These are phyloP conservation scores for Pyricularia sp. DNA, from an alignment of 2,329 filamentous ascomycete genomes.

Conservation along the genomic window DNA sequence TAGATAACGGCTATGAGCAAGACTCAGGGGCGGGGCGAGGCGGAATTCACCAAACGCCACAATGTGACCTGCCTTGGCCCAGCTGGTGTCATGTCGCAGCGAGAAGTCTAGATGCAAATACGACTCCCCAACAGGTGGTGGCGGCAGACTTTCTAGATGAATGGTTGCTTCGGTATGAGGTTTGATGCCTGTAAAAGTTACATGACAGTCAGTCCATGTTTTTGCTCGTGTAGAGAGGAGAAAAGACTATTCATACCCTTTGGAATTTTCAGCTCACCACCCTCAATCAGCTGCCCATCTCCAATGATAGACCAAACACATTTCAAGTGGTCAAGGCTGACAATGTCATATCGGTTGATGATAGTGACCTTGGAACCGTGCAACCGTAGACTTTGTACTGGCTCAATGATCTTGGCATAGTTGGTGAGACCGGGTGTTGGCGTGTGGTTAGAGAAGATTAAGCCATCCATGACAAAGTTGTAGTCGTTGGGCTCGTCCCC, in stretches of 20 bases:
- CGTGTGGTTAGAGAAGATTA: conserved; percentile 36
- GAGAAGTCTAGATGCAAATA: conserved; percentile 41
- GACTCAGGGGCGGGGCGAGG: conserved; percentile 20
- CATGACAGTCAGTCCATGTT: not conserved
- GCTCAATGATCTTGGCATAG: conserved; percentile 50
- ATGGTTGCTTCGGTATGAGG: conserved; percentile 30
- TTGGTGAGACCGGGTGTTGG: conserved; percentile 42
- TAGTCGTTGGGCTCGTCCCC: conserved; percentile 46
- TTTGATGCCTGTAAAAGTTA: conserved; percentile 23
- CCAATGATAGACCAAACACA: conserved; percentile 32
- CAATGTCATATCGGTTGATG: conserved; percentile 45
- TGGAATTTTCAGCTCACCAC: conserved; percentile 29
- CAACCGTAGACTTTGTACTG: conserved; percentile 39
- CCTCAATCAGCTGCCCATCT: conserved; percentile 25
- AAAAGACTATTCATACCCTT: conserved; percentile 19
- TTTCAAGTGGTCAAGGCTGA: conserved; percentile 37
- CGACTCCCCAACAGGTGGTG: conserved; percentile 22
- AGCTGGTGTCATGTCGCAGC: conserved; percentile 32
- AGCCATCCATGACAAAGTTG: conserved; percentile 44
- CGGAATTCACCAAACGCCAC: conserved; percentile 40
- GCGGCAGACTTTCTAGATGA: conserved; percentile 20
- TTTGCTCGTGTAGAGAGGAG: not conserved
- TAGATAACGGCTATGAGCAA: not conserved
- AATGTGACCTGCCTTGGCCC: conserved; percentile 41
- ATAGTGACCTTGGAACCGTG: conserved; percentile 33